A percentile compares a stretch with the other conserved stretches of the same genome.
phyloP scores from a whole-genome alignment of 2,329 filamentous ascomycete species.

The Ophiostoma piceae region DNA sequence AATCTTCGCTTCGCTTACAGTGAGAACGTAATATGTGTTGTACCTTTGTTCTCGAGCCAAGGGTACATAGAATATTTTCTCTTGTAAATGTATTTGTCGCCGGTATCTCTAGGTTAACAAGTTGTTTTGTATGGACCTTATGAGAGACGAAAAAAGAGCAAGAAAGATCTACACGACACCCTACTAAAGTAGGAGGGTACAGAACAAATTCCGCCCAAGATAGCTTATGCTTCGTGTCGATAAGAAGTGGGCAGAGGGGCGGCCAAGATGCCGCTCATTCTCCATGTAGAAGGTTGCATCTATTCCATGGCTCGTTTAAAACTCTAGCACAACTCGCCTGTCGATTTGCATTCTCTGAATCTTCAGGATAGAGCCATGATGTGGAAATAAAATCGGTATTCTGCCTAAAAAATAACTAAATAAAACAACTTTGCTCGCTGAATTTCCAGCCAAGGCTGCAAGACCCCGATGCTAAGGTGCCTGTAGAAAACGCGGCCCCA shows the following conservation, averaged over 20 bases:
- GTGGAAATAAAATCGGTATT: not conserved
- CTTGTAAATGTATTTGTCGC: too few relatives aligned
- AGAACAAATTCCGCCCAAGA: not conserved
- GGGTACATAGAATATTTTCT: too few relatives aligned
- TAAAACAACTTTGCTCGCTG: not conserved
- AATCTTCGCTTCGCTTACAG: not conserved
- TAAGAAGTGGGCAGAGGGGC: slow-evolving; percentile 7
- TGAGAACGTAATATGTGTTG: not conserved
- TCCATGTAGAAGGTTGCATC: not conserved
- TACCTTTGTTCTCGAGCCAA: too few relatives aligned
- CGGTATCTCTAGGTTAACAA: too few relatives aligned
- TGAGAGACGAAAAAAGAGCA: not conserved
- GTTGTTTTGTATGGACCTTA: too few relatives aligned
- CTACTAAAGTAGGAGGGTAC: not conserved
- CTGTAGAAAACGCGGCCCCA: not conserved
- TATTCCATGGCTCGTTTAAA: not conserved
- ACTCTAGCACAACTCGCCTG: not conserved
- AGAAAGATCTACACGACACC: not conserved
- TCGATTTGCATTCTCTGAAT: not conserved
- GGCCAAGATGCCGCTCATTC: not conserved
- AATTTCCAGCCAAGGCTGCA: not conserved
- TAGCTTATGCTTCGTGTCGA: not conserved
- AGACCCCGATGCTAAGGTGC: not conserved
- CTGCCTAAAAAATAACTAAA: too few relatives aligned
- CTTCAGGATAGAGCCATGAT: not conserved